These are phyloP conservation scores for Phytophthora melonis DNA, from an alignment of 352 stramenopile genomes.

Conservation along the genomic window DNA sequence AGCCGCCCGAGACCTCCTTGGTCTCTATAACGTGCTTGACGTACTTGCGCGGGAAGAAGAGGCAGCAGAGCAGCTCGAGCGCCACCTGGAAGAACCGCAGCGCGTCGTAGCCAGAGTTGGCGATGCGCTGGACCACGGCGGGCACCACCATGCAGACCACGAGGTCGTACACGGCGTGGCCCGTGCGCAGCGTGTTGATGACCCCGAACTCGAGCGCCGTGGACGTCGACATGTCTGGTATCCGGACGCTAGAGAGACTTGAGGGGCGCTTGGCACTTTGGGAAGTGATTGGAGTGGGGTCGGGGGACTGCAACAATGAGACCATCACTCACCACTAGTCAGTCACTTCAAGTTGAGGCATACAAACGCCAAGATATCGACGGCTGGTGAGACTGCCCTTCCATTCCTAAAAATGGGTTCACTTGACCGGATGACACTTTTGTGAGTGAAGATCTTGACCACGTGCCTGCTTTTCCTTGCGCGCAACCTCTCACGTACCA, in stretches of 20 bases:
- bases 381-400: not conserved
- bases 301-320: not conserved
- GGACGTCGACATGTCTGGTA: conserved; percentile 33
- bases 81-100: conserved; percentile 11
- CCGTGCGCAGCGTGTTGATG: conserved; percentile 61
- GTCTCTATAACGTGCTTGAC: conserved; percentile 38
- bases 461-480: too few relatives aligned
- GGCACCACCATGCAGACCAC: conserved; percentile 69
- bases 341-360: conserved; percentile 8
- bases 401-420: not conserved
- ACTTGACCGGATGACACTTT: not conserved
- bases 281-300: not conserved
- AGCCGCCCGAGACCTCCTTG: conserved; percentile 43
- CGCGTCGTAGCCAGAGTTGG: conserved; percentile 27
- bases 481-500: too few relatives aligned
- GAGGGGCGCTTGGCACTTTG: conserved; percentile 6
- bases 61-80: conserved; percentile 14
- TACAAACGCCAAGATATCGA: conserved; percentile 13
- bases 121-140: conserved; percentile 47
- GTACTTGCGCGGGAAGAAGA: conserved; percentile 18
- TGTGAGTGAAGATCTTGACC: not conserved
- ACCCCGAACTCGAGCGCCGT: conserved; percentile 51
- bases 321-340: conserved; percentile 1
- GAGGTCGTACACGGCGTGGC: conserved; percentile 58
- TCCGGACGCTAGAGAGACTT: not conserved